These are phyloP conservation scores for Phytopythium boreale DNA, from an alignment of 352 stramenopile genomes.

Conservation along the genomic window DNA sequence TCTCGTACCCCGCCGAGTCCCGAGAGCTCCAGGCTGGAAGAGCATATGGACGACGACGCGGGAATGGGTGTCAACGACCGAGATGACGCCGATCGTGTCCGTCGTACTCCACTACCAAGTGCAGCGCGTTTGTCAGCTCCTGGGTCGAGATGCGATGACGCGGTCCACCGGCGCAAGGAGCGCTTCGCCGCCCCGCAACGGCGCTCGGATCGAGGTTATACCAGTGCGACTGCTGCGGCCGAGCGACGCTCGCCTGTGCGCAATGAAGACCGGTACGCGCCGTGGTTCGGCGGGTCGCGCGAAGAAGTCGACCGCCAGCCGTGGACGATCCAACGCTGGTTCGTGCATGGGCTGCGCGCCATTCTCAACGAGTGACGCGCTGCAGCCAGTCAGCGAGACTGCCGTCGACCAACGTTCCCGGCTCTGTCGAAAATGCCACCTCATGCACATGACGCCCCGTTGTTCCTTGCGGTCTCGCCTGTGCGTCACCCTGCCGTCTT, in stretches of 20 bases:
- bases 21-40: neutral
- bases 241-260: neutral
- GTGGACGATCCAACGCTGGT: conserved; percentile 47
- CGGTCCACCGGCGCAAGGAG: neutral
- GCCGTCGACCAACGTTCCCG: neutral
- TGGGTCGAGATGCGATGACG: neutral
- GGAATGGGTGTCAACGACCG: neutral
- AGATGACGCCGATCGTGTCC: neutral
- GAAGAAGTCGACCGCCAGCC: conserved; percentile 34
- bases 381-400: neutral
- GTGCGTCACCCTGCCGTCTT: neutral
- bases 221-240: neutral
- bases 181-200: neutral
- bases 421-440: neutral
- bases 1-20: neutral
- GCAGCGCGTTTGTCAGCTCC: neutral
- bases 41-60: neutral
- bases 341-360: conserved; percentile 26
- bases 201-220: neutral
- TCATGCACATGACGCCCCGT: neutral
- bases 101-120: neutral
- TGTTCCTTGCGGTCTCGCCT: neutral
- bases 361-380: neutral
- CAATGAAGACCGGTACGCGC: neutral
- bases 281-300: conserved; percentile 34